phyloP scores from a whole-genome alignment of 2,329 filamentous ascomycete species.

The Curvularia lunata region DNA sequence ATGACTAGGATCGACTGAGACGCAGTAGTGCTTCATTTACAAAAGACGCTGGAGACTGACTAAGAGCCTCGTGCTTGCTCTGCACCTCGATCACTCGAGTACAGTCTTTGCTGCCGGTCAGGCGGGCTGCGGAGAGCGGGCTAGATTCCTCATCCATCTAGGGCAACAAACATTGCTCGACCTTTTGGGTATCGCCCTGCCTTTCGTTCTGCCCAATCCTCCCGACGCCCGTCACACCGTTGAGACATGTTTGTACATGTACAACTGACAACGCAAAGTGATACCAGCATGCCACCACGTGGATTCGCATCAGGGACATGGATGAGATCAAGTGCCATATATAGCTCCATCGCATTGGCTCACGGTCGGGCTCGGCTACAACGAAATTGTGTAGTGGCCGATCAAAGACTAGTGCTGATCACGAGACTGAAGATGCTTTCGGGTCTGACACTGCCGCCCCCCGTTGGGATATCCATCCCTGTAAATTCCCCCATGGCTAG shows the following conservation, averaged over 20 bases:
- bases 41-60: background rate
- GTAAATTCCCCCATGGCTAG: constrained; percentile 6
- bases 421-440: background rate
- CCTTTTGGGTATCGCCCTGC: background rate
- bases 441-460: constrained; percentile 2
- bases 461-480: background rate
- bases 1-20: constrained; percentile 5
- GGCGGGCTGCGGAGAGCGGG: constrained; percentile 4
- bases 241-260: background rate
- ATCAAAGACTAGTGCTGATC: constrained; percentile 5
- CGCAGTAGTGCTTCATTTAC: constrained; percentile 6
- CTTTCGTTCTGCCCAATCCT: background rate
- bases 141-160: constrained; percentile 2
- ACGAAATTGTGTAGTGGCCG: background rate
- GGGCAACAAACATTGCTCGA: background rate
- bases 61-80: constrained; percentile 6
- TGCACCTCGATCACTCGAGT: constrained; percentile 2
- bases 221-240: background rate
- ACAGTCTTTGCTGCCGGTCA: constrained; percentile 5
- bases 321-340: background rate
- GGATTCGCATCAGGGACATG: background rate
- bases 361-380: background rate
- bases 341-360: background rate
- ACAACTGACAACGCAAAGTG: constrained; percentile 4
- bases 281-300: constrained; percentile 4